Evolutionary conservation across 2,329 filamentous ascomycete genomes (phyloP).

Genomic region (Exophiala alcalophila): DNA sequence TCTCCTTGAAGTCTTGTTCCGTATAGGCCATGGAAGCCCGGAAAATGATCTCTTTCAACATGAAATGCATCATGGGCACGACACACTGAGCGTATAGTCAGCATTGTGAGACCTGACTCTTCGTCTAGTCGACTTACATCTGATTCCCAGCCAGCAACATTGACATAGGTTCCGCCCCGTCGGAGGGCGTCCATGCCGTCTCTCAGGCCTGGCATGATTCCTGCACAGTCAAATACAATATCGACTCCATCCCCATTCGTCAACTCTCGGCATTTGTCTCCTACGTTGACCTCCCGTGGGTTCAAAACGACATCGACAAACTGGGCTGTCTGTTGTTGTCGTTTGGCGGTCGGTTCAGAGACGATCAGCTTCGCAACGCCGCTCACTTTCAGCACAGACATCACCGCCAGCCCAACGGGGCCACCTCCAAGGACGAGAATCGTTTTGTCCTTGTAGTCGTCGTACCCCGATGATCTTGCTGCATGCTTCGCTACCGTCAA

Average conservation of each 20-base stretch:
- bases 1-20: conserved; percentile 35
- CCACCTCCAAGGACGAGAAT: conserved; percentile 54
- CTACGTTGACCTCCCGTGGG: conserved; percentile 49
- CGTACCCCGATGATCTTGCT: conserved; percentile 43
- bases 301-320: conserved; percentile 53
- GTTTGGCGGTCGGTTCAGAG: conserved; percentile 47
- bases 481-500: conserved; percentile 57
- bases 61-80: conserved; percentile 31
- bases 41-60: conserved; percentile 35
- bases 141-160: conserved; percentile 54
- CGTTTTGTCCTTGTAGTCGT: conserved; percentile 44
- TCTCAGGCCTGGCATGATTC: conserved; percentile 50
- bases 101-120: conserved; percentile 1
- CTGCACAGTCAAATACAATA: conserved; percentile 52
- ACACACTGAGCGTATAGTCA: conserved; percentile 22
- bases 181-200: conserved; percentile 48
- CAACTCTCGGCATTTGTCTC: conserved; percentile 33
- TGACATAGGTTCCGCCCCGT: conserved; percentile 51
- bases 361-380: conserved; percentile 49
- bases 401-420: conserved; percentile 52
- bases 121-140: conserved; percentile 1
- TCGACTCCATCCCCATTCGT: conserved; percentile 46
- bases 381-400: conserved; percentile 45
- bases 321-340: conserved; percentile 48
- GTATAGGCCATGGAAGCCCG: conserved; percentile 35